Evolutionary conservation across 306 rosid genomes (phyloP).

Genomic region (Lablab purpureus): DNA sequence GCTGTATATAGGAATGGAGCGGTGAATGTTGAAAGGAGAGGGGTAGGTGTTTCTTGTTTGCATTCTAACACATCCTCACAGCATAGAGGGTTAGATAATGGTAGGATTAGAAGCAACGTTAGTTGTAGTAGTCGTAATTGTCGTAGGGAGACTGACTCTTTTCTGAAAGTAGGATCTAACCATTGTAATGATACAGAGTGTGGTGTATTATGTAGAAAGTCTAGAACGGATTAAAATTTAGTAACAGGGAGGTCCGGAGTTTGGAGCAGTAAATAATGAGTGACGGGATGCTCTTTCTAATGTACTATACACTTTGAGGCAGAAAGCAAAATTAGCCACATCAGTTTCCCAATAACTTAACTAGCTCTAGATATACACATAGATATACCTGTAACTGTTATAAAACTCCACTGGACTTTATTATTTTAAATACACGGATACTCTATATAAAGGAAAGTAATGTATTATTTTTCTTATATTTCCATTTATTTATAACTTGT

Average conservation of each 20-base stretch:
- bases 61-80: conserved; percentile 63
- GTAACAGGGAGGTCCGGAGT: conserved; percentile 31
- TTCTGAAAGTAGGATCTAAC: conserved; percentile 67
- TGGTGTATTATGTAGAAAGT: conserved; percentile 58
- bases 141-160: conserved; percentile 54
- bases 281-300: conserved; percentile 19
- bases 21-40: conserved; percentile 48
- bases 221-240: conserved; percentile 55
- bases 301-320: conserved; percentile 41
- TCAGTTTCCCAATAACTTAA: conserved; percentile 42
- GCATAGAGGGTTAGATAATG: conserved; percentile 61
- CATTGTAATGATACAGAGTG: conserved; percentile 54
- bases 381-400: conserved; percentile 1
- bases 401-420: not conserved
- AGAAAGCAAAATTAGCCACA: conserved; percentile 12
- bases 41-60: conserved; percentile 52
- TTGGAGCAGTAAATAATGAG: conserved; percentile 62
- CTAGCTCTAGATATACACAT: conserved; percentile 11
- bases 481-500: not conserved
- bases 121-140: conserved; percentile 50
- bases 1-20: conserved; percentile 34
- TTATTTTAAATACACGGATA: conserved; percentile 1
- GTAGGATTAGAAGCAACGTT: conserved; percentile 52
- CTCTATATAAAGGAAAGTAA: conserved; percentile 6
- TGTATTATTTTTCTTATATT: not conserved